These are phyloP conservation scores for Cutaneotrichosporon cyanovorans DNA, from an alignment of 1,284 basidiomycete species.

Conservation along the genomic window DNA sequence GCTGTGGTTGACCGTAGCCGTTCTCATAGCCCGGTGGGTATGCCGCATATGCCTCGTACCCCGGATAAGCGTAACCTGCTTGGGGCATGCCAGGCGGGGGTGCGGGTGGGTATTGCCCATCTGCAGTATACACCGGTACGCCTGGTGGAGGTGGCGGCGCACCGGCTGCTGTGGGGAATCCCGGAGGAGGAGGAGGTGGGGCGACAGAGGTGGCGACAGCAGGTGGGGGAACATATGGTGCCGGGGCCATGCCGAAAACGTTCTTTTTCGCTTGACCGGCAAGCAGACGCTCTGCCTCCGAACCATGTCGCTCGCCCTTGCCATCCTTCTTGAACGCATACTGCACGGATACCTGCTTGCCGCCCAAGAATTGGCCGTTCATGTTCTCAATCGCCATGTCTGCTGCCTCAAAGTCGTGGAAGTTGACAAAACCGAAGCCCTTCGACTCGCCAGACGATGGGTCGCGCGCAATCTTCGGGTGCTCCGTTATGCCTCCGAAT, in stretches of 20 bases:
- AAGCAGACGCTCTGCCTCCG: slow-evolving; percentile 85
- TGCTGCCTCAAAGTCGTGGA: slow-evolving; percentile 93
- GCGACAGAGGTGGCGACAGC: slow-evolving; percentile 16
- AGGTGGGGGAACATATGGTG: slow-evolving; percentile 44
- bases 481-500: slow-evolving; percentile 87
- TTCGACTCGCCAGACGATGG: slow-evolving; percentile 76
- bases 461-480: slow-evolving; percentile 92
- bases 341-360: slow-evolving; percentile 91
- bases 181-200: slow-evolving; percentile 34
- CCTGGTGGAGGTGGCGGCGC: slow-evolving; percentile 14
- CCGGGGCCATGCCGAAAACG: slow-evolving; percentile 14
- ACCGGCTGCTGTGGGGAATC: slow-evolving; percentile 43
- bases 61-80: slow-evolving; percentile 6
- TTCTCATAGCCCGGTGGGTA: neutral
- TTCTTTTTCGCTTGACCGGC: slow-evolving; percentile 76
- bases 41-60: slow-evolving; percentile 13
- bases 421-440: slow-evolving; percentile 93
- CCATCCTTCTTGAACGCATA: slow-evolving; percentile 99
- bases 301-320: slow-evolving; percentile 94
- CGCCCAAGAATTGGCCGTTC: slow-evolving; percentile 96
- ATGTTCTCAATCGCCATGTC: slow-evolving; percentile 94
- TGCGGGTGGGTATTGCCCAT: slow-evolving; percentile 7
- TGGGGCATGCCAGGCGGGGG: neutral
- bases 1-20: slow-evolving; percentile 3
- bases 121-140: slow-evolving; percentile 6